Conservation (phyloP, 1,284 basidiomycete genomes). For the Papiliotrema flavescens region DNA sequence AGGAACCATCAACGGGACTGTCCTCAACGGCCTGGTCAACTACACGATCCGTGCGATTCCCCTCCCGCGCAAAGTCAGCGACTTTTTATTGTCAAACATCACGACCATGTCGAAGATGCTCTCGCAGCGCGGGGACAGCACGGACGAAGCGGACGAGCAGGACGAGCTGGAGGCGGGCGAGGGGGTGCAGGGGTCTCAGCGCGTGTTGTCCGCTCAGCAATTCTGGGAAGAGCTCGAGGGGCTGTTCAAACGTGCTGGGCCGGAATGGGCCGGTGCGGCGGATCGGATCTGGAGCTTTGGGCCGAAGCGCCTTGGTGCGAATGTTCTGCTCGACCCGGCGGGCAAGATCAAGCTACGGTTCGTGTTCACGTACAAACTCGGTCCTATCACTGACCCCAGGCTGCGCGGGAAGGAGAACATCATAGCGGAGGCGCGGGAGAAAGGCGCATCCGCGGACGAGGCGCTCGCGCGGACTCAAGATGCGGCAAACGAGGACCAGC, state of each 20-base stretch:
- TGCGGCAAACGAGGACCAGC: conserved; percentile 19
- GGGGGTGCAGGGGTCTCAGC: conserved; percentile 53
- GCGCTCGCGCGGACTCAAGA: conserved; percentile 39
- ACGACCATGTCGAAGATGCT: conserved; percentile 39
- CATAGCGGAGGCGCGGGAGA: conserved; percentile 38
- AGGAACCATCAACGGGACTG: conserved; percentile 71
- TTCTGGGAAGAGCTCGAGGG: conserved; percentile 76
- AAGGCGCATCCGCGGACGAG: conserved; percentile 43
- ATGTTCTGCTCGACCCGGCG: conserved; percentile 70
- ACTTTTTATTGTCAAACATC: conserved; percentile 72
- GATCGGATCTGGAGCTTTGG: conserved; percentile 89
- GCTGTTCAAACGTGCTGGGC: conserved; percentile 65
- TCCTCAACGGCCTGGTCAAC: conserved; percentile 68
- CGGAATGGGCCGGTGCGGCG: conserved; percentile 72
- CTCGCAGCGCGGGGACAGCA: conserved; percentile 37
- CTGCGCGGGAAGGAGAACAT: conserved; percentile 36
- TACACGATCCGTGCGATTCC: conserved; percentile 81
- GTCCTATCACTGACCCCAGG: conserved; percentile 13
- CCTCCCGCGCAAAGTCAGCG: conserved; percentile 63
- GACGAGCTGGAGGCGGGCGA: conserved; percentile 48
- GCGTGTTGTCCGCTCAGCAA: conserved; percentile 65
- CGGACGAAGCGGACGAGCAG: conserved; percentile 30
- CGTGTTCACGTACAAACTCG: neutral
- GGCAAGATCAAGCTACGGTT: conserved; percentile 44
- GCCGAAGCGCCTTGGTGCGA: conserved; percentile 80